phyloP scores from a whole-genome alignment of 441 rosid species.

The Brassica balearica region DNA sequence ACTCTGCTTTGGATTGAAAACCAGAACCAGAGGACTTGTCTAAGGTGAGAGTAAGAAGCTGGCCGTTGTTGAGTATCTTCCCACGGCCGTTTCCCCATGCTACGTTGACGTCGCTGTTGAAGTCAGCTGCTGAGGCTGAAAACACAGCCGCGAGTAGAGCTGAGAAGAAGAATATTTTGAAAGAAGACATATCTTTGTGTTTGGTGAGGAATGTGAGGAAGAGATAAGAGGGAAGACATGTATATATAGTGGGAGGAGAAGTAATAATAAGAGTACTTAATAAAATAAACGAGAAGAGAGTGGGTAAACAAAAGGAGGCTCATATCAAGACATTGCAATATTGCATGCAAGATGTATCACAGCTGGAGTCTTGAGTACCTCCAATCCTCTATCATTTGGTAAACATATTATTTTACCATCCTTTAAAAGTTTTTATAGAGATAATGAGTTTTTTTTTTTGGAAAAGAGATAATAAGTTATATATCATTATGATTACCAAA shows the following conservation, averaged over 20 bases:
- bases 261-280: background rate
- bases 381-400: constrained; percentile 37
- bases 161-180: constrained; percentile 30
- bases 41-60: constrained; percentile 53
- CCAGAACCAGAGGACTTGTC: constrained; percentile 61
- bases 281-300: constrained; percentile 29
- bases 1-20: constrained; percentile 57
- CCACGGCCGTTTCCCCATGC: constrained; percentile 62
- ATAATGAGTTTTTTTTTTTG: background rate
- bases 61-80: constrained; percentile 53
- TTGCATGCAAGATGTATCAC: constrained; percentile 46
- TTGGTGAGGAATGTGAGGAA: constrained; percentile 45
- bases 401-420: constrained; percentile 10
- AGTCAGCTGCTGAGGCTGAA: constrained; percentile 31
- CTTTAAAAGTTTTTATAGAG: background rate
- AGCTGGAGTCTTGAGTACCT: constrained; percentile 36
- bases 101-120: constrained; percentile 42
- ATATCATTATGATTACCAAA: background rate
- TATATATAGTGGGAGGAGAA: constrained; percentile 33
- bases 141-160: constrained; percentile 35
- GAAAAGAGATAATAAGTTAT: background rate
- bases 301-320: constrained; percentile 46
- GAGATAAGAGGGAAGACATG: constrained; percentile 21
- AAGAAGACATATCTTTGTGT: constrained; percentile 31
- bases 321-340: constrained; percentile 36